Conservation (phyloP, 441 rosid species). For the Aquilaria agallochum region DNA sequence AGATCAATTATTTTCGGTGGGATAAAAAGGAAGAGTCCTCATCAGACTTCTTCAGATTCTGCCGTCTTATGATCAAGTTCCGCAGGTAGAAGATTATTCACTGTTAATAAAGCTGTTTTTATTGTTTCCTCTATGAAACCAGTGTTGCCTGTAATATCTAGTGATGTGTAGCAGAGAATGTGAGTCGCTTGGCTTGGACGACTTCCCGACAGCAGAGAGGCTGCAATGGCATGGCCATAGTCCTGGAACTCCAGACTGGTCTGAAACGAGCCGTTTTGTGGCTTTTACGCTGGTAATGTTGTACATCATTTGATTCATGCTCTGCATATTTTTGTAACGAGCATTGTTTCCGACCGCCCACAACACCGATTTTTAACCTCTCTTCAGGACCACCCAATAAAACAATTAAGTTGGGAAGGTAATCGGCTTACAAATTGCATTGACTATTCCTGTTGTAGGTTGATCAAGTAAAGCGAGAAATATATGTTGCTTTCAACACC, state of each 20-base stretch:
- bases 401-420: not conserved
- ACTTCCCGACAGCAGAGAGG: constrained; percentile 86
- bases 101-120: not conserved
- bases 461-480: constrained; percentile 71
- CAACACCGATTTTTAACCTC: no score
- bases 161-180: constrained; percentile 54
- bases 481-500: constrained; percentile 79
- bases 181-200: constrained; percentile 74
- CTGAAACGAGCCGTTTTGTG: constrained; percentile 81
- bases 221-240: constrained; percentile 92
- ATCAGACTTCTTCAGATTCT: constrained; percentile 76
- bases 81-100: constrained; percentile 51
- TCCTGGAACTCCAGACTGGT: constrained; percentile 86
- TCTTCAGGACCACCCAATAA: no score
- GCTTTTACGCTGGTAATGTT: constrained; percentile 80
- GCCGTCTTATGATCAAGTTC: constrained; percentile 74
- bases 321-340: no score
- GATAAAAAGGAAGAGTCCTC: constrained; percentile 88
- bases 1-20: constrained; percentile 90
- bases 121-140: not conserved
- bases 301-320: not conserved
- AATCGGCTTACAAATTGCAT: not conserved
- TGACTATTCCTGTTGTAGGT: constrained; percentile 32
- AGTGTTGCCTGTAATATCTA: not conserved
- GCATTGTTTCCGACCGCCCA: not conserved